Percentiles rank a stretch among this genome's conserved stretches.
Evolutionary conservation across 2,329 filamentous ascomycete species (phyloP).

Genomic region (Apiospora saccharicola): DNA sequence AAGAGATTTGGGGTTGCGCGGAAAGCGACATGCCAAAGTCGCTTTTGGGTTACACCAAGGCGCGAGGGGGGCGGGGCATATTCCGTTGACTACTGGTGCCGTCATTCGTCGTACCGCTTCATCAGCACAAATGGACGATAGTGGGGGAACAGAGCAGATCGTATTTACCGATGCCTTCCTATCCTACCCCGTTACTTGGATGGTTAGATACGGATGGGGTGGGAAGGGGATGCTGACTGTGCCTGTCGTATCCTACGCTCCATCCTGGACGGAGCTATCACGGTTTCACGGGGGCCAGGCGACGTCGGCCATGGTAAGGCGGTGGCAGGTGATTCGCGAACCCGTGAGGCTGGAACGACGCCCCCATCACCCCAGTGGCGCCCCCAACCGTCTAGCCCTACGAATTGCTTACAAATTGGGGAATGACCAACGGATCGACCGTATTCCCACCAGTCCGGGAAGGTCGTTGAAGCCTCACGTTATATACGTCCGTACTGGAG

Average conservation of each 20-base stretch:
- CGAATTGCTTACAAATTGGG: background rate
- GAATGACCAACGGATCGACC: background rate
- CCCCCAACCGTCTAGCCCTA: background rate
- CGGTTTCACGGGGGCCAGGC: background rate
- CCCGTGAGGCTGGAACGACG: background rate
- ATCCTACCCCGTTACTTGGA: no score
- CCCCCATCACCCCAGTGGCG: background rate
- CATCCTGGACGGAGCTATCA: background rate
- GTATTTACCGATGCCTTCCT: background rate
- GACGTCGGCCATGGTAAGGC: background rate
- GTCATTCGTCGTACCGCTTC: background rate
- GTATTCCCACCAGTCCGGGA: background rate
- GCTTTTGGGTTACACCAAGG: background rate
- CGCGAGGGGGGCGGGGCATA: background rate
- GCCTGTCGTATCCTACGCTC: no score
- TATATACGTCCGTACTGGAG: background rate
- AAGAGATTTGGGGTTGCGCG: background rate
- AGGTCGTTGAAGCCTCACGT: background rate
- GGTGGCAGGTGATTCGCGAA: background rate
- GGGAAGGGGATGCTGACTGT: background rate
- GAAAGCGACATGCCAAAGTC: background rate
- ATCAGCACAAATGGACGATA: background rate
- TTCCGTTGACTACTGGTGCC: background rate
- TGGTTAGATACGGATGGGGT: background rate
- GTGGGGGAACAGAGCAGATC: background rate